Base-by-base conservation (phyloP, 2,329 filamentous ascomycete species). In the Xylariaceae sp. region DNA sequence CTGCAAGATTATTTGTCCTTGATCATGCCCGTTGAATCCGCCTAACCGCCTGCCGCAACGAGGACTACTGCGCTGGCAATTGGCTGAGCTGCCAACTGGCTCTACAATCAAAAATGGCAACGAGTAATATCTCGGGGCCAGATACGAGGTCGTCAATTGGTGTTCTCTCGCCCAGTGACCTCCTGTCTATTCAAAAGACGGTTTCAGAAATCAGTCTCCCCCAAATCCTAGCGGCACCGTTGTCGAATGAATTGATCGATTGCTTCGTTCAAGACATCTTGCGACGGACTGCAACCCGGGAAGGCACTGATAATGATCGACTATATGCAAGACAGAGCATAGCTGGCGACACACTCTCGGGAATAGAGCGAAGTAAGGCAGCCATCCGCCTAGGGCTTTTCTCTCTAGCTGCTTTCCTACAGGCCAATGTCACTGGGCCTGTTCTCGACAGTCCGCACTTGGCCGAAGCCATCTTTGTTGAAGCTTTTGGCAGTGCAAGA, bases 361-460 rank as follows among this genome's bases (percentile, higher is more conserved):
- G 36, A 24, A 21, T 18, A 27, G 47, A 48, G 8, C 10, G 39
- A 6, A 11, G 27, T 6, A 24, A 53, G 26, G 32, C 40, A 43
- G 58, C 59, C 6, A 35, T 69, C 20, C 58, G 60, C 1, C 36
- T 87, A 35, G 88, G 84, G 13, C 74, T 89, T 51, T 85, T 87
- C 4, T 81, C 86, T 2, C 76, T 92, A 2, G 79, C 85, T 64
- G 80, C 83, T 6, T 92, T 92, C 68, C 67, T 92, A 6, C 89
- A 92, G 66, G 83, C 85, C 0, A 91, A 88, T 66, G 84, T 90
- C 49, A 92, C 89, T 18, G 89, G 89, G 2, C 88, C 89, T 4
- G 85, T 88, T 1, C 73, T 91, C 10, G 72, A 77, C 13, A 43
- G 54, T 9, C 33, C 50, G 15, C 46, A 58, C 1, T 27, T 20